Evolutionary conservation across 176 grass and related monocot species (phyloP), one percentile per base, ranked within the genome.

Genomic region (Leersia perrieri): DNA sequence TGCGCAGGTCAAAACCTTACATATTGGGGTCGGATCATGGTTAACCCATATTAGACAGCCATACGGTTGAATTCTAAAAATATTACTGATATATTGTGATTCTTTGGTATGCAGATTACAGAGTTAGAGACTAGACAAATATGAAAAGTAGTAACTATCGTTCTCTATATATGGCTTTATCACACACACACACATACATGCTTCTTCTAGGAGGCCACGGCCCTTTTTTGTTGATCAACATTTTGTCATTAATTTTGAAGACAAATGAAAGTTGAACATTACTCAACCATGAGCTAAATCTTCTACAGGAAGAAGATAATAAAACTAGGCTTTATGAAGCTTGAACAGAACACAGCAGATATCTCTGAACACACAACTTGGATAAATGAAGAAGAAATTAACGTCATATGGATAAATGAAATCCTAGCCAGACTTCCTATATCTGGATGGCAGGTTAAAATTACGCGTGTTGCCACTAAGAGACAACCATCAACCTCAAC

Each of bases 281-380:
- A 42, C 5, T 28, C 12, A 80, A 58, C 78, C 64, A 69, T n/a
- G n/a, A n/a, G n/a, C n/a, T n/a, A n/a, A n/a, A n/a, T 62, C 38
- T 30, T 60, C 33, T 41, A 47, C 3, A 32, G 22, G 9, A 28
- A 73, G 25, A 11, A 65, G 27, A 44, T n/a, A 67, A 27, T 30
- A 68, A 68, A 75, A 38, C 16, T 35, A 75, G 36, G 45, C 20
- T 9, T 1, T 5, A 15, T 5, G 1, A 81, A 67, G 61, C 20
- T 28, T 66, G 61, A 73, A 42, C 12, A 42, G 3, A 49, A 55
- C 18, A 55, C 18, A 70, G 8, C 5, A 0, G 14, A 14, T 18
- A 73, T 73, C 3, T 33, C 30, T 39, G 25, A 16, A 5, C 38
- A 18, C 67, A 22, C 33, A 66, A 22, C 10, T 3, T 33, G 11